A percentile compares a stretch with the other conserved stretches of the same genome.
These are phyloP conservation scores for Peltaster fructicola DNA, from an alignment of 2,329 filamentous ascomycete species.

Conservation along the genomic window DNA sequence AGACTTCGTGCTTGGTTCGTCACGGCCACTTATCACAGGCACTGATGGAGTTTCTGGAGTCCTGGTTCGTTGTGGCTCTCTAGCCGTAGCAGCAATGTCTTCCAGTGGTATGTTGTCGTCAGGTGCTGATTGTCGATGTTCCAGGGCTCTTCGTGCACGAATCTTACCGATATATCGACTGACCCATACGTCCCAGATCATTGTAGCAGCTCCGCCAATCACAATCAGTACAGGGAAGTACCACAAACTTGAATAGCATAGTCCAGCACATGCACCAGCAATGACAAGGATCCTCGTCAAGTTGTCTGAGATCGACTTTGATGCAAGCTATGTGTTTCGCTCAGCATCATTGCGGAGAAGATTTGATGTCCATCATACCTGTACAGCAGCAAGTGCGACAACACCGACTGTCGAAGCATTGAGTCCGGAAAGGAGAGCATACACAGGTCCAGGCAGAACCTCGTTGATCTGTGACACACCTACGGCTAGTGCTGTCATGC, in stretches of 20 bases:
- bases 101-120: no score
- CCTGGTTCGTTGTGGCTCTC: no score
- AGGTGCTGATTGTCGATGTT: no score
- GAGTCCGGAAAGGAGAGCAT: constrained; percentile 52
- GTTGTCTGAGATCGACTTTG: constrained; percentile 47
- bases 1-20: no score
- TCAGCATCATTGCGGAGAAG: no score
- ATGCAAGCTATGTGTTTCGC: no score
- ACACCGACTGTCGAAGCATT: constrained; percentile 58
- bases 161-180: no score
- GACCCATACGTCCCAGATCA: constrained; percentile 36
- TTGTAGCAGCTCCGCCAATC: constrained; percentile 33
- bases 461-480: constrained; percentile 44
- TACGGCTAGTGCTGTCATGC: constrained; percentile 50
- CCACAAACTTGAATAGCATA: constrained; percentile 58
- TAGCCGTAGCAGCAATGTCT: no score
- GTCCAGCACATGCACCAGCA: constrained; percentile 42
- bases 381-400: constrained; percentile 50
- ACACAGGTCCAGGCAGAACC: constrained; percentile 42
- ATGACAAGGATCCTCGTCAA: constrained; percentile 48
- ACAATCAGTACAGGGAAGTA: constrained; percentile 53
- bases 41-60: no score
- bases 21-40: no score
- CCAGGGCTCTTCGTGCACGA: no score
- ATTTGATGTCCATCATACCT: constrained; percentile 44